Base-by-base conservation (phyloP, 1,284 basidiomycete species). In the Tilletiopsis washingtonensis region DNA sequence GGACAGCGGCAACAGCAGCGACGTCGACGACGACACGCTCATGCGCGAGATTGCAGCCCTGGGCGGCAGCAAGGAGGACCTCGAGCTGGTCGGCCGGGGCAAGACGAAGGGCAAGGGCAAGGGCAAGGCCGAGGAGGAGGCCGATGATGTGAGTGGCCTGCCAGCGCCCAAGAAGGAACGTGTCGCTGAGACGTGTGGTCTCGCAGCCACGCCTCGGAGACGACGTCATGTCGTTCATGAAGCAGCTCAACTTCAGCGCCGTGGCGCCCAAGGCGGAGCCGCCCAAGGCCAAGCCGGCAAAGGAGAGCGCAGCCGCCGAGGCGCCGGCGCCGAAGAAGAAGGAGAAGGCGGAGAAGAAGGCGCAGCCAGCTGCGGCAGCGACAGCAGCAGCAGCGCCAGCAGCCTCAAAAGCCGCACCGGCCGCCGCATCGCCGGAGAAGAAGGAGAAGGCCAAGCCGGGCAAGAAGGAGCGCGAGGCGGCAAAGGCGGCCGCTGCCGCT, bases 341-440 rank as follows among this genome's bases (percentile, higher is more conserved):
- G 34, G 51, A 54, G 40, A 53, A 51, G n/a, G 47, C 36, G 29
- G 47, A 44, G 4, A 51, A 48, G 26, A 51, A 56, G 50, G 42
- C 43, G n/a, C 38, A 51, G 40, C 17, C 19, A n/a, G n/a, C n/a
- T n/a, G n/a, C n/a, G n/a, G n/a, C n/a, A n/a, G n/a, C n/a, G n/a
- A n/a, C n/a, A n/a, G n/a, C n/a, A n/a, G n/a, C n/a, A n/a, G n/a
- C n/a, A n/a, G n/a, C n/a, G n/a, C n/a, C n/a, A n/a, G n/a, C n/a
- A n/a, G n/a, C n/a, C n/a, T n/a, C n/a, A n/a, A n/a, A n/a, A n/a
- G n/a, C n/a, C n/a, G n/a, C n/a, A n/a, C n/a, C n/a, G n/a, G n/a
- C n/a, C n/a, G n/a, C n/a, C n/a, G n/a, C n/a, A n/a, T n/a, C n/a
- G n/a, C n/a, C n/a, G n/a, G n/a, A n/a, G n/a, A n/a, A n/a, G 5